Conservation (phyloP, 2,329 filamentous ascomycete species). For the Botryosphaeria dothidea region DNA sequence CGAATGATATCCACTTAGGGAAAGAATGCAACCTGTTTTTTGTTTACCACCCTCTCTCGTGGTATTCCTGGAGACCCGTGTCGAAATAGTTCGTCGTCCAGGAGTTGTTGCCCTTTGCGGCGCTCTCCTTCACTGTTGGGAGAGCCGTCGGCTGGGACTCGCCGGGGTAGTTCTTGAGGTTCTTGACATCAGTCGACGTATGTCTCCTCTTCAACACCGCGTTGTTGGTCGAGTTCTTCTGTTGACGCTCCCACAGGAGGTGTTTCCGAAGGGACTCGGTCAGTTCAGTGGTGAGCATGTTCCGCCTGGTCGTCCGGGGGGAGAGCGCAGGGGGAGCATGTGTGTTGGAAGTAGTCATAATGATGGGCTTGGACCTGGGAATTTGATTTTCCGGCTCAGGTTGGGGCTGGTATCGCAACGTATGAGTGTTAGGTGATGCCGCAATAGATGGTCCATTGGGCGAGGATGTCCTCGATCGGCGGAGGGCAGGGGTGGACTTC, state of each 20-base stretch:
- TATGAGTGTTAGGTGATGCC: conserved; percentile 55
- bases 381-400: conserved; percentile 56
- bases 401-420: conserved; percentile 29
- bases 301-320: conserved; percentile 84
- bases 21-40: conserved; percentile 5
- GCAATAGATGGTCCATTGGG: conserved; percentile 68
- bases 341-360: conserved; percentile 66
- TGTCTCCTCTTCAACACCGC: conserved; percentile 87
- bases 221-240: conserved; percentile 86
- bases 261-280: conserved; percentile 91
- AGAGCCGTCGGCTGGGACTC: conserved; percentile 56
- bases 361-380: conserved; percentile 78
- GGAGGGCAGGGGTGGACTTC: conserved; percentile 55
- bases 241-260: conserved; percentile 91
- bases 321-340: conserved; percentile 75
- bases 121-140: conserved; percentile 45
- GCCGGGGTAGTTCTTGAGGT: conserved; percentile 75
- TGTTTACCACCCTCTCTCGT: conserved; percentile 78
- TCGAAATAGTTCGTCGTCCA: conserved; percentile 82
- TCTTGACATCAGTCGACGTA: conserved; percentile 79
- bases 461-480: conserved; percentile 64
- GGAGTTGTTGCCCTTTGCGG: conserved; percentile 67
- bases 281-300: conserved; percentile 94
- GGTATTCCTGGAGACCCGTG: conserved; percentile 80
- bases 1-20: background rate